phyloP scores from a whole-genome alignment of 1,139 yeast genomes.

The Insectozyma bohioensis region DNA sequence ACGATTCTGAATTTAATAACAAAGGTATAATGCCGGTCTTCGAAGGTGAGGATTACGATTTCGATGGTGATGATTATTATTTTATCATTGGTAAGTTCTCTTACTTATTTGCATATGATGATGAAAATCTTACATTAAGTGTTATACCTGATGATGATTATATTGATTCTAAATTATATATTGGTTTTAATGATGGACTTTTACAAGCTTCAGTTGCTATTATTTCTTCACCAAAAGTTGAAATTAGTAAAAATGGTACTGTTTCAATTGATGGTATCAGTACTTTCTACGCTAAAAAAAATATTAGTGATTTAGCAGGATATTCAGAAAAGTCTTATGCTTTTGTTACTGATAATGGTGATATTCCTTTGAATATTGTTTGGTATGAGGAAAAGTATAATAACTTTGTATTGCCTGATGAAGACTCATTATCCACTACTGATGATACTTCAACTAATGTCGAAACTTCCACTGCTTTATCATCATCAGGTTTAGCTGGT shows the following conservation, averaged over 20 bases:
- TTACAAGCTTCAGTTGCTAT: constrained; percentile 16
- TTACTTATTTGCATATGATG: constrained; percentile 44
- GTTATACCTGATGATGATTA: too few species aligned
- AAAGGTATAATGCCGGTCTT: constrained; percentile 36
- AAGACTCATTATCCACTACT: too few species aligned
- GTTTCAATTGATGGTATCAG: constrained; percentile 30
- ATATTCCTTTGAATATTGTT: constrained; percentile 20
- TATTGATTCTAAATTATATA: too few species aligned
- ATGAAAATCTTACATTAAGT: too few species aligned
- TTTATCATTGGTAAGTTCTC: too few species aligned
- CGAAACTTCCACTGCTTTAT: not conserved
- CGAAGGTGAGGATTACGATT: constrained; percentile 58
- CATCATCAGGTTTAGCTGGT: not conserved
- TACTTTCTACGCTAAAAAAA: constrained; percentile 37
- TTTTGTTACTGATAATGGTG: constrained; percentile 18
- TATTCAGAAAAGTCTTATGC: constrained; percentile 31
- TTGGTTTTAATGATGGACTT: constrained; percentile 6
- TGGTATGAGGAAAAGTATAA: too few species aligned
- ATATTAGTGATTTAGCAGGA: constrained; percentile 43
- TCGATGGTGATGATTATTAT: constrained; percentile 23
- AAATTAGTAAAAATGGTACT: constrained; percentile 21
- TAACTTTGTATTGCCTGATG: too few species aligned
- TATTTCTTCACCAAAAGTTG: constrained; percentile 12
- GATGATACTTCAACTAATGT: not conserved
- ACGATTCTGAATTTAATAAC: constrained; percentile 22